phyloP scores from a whole-genome alignment of 305 asterid genomes.

The Solanum hybrid region DNA sequence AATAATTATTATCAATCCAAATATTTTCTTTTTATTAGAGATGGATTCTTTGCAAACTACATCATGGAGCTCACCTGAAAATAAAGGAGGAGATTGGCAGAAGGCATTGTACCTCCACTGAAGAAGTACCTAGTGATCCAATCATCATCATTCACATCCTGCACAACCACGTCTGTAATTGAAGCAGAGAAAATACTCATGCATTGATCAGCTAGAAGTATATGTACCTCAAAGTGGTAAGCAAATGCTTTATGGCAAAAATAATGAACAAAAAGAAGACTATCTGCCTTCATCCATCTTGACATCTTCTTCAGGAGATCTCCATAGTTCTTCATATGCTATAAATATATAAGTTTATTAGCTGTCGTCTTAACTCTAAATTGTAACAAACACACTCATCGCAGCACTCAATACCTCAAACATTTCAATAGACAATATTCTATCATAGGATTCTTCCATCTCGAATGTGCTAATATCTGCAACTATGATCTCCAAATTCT shows the following conservation, averaged over 20 bases:
- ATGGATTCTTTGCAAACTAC: not conserved
- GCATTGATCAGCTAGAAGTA: not conserved
- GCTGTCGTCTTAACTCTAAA: not conserved
- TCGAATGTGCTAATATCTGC: slow-evolving; percentile 69
- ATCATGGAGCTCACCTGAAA: slow-evolving; percentile 55
- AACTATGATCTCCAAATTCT: slow-evolving; percentile 65
- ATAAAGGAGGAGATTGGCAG: slow-evolving; percentile 78
- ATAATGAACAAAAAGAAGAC: slow-evolving; percentile 61
- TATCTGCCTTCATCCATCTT: slow-evolving; percentile 68
- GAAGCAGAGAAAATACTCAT: not conserved
- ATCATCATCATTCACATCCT: slow-evolving; percentile 78
- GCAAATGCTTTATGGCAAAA: slow-evolving; percentile 87
- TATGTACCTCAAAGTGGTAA: slow-evolving; percentile 73
- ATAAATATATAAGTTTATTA: not conserved
- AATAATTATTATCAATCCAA: not conserved
- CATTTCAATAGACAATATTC: slow-evolving; percentile 84
- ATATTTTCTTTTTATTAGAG: not conserved
- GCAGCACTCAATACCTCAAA: slow-evolving; percentile 49
- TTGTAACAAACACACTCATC: not conserved
- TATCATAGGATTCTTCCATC: slow-evolving; percentile 81
- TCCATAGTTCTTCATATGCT: slow-evolving; percentile 87
- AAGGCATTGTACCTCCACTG: slow-evolving; percentile 87
- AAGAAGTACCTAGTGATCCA: slow-evolving; percentile 94
- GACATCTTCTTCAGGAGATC: slow-evolving; percentile 78
- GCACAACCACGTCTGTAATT: not conserved